Base-by-base conservation (phyloP, 2,329 filamentous ascomycete species). In the Neofusicoccum sp. region DNA sequence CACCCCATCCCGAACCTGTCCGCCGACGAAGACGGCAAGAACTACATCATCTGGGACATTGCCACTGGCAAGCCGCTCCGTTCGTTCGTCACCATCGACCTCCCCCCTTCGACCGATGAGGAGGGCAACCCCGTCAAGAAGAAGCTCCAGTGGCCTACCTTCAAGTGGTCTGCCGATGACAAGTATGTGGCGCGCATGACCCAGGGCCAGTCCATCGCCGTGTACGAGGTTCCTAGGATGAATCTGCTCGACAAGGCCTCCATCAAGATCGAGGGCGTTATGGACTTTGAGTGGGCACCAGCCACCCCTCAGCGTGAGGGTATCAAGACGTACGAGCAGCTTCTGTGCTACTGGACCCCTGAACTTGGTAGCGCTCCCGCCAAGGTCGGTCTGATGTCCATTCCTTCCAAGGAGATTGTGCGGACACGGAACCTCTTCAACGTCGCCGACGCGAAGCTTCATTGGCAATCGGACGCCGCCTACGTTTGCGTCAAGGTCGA, bases 401-500 rank as follows among this genome's bases (percentile, higher is more conserved):
- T 99, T 68, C 95, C 95, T 6, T 93, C 91, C 65, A 98, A 97
- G 82, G 89, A 98, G 79, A 86, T 97, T 69, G 89, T 99, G 67
- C 89, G 95, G 72, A 96, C 94, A 4, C 86, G 97, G 74, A 99
- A 99, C 76, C 87, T 99, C 49, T 98, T 99, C 87, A 98, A 95
- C 76, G 95, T 99, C 64, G 92, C 92, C 49, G 95, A 99, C 77
- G 95, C 91, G 64, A 99, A 98, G 83, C 87, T 99, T 16, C 95
- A 99, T 84, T 99, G 95, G 95, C 95, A 99, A 81, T 97, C 93
- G 3, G 92, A 97, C 67, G 91, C 89, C 63, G 86, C 90, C 65
- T 99, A 97, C 76, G 88, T 99, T 65, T 98, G 95, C 75, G 94
- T 98, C 78, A 99, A 99, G 86, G 95, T 99, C 64, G 95, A 99